A percentile compares a stretch with the other conserved stretches of the same genome.
phyloP scores from a whole-genome alignment of 2,329 filamentous ascomycete genomes.

The Botrytis squamosa region DNA sequence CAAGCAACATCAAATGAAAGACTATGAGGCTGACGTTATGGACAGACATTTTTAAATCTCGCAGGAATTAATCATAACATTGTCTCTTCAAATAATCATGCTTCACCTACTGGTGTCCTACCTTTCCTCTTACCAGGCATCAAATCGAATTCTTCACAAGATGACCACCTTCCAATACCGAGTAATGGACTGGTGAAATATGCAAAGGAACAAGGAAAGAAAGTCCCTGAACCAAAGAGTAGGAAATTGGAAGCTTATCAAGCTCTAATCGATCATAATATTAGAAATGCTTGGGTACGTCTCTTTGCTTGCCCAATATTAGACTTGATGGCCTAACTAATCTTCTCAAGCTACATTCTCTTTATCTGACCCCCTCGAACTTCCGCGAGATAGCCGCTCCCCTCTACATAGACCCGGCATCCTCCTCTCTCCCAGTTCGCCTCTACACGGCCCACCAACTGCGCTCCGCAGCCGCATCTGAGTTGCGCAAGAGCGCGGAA shows the following conservation, averaged over 20 bases:
- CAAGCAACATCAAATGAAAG: slow-evolving; percentile 10
- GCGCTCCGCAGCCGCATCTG: slow-evolving; percentile 67
- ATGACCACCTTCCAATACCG: slow-evolving; percentile 49
- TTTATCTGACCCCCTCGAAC: slow-evolving; percentile 75
- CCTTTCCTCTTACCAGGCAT: slow-evolving; percentile 73
- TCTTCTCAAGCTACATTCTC: slow-evolving; percentile 63
- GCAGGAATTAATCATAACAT: slow-evolving; percentile 65
- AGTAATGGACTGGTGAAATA: slow-evolving; percentile 70
- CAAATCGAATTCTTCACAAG: slow-evolving; percentile 37
- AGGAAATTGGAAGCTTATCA: slow-evolving; percentile 66
- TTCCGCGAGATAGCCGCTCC: slow-evolving; percentile 60
- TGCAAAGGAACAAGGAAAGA: slow-evolving; percentile 52
- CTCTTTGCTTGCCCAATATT: slow-evolving; percentile 7
- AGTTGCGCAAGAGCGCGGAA: slow-evolving; percentile 66
- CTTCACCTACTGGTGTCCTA: slow-evolving; percentile 82
- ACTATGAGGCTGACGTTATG: slow-evolving; percentile 23
- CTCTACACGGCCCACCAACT: slow-evolving; percentile 64
- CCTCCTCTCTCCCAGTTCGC: slow-evolving; percentile 60
- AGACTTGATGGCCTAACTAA: background rate
- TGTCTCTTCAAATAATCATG: slow-evolving; percentile 82
- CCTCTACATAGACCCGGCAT: slow-evolving; percentile 71
- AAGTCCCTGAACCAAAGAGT: slow-evolving; percentile 50
- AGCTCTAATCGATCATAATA: slow-evolving; percentile 69
- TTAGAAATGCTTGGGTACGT: slow-evolving; percentile 82
- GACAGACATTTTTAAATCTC: slow-evolving; percentile 79